Evolutionary conservation across 176 grass and related monocot species (phyloP).

Genomic region (Eremochloa ophiuroides): DNA sequence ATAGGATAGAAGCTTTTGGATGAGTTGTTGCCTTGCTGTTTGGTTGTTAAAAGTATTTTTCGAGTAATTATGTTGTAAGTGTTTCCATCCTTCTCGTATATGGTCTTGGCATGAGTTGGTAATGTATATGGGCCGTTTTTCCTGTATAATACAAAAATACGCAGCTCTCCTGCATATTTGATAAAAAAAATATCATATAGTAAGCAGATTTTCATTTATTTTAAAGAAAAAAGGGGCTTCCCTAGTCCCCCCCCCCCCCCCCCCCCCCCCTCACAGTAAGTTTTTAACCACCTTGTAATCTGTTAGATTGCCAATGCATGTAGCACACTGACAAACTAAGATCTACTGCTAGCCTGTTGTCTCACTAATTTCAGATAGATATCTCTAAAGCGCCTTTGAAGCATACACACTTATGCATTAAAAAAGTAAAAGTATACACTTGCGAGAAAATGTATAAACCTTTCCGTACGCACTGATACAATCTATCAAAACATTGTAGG

Average conservation of each 20-base stretch:
- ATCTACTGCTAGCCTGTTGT: not conserved
- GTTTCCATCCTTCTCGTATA: not conserved
- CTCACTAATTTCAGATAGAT: not conserved
- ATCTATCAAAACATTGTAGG: slow-evolving; percentile 38
- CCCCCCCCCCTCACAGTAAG: not conserved
- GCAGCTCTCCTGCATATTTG: too few species aligned
- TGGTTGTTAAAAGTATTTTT: not conserved
- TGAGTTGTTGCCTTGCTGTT: not conserved
- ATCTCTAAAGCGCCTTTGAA: not conserved
- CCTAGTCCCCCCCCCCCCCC: not conserved
- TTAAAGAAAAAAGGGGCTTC: not conserved
- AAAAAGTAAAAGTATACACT: not conserved
- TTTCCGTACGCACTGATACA: slow-evolving; percentile 26
- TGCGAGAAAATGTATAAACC: not conserved
- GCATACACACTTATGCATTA: not conserved
- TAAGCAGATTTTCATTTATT: not conserved
- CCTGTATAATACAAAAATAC: too few species aligned
- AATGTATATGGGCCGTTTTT: not conserved
- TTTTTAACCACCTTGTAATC: not conserved
- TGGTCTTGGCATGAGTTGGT: not conserved
- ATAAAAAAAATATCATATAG: not conserved
- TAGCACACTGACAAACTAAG: not conserved
- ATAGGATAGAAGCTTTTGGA: not conserved
- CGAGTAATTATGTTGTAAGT: not conserved
- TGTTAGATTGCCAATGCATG: not conserved